Base-by-base conservation (phyloP, 2,329 filamentous ascomycete species). In the Exophiala sp. region DNA sequence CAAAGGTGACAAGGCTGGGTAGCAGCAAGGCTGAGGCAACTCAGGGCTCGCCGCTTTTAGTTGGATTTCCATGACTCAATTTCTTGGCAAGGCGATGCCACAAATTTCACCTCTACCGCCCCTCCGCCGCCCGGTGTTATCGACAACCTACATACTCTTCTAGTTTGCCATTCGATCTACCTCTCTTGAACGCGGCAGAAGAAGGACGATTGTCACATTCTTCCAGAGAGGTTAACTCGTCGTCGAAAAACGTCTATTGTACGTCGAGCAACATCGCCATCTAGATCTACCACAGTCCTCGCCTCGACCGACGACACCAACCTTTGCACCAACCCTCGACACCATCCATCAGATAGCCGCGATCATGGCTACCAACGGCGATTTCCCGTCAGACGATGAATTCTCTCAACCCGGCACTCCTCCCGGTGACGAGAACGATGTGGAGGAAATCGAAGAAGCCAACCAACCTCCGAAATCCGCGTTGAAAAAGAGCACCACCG, bases 391-490 rank as follows among this genome's bases (percentile, higher is more conserved):
- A 23, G 69, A 72, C 52, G 52, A 65, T 14, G 67, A 72, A 39
- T 70, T 68, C 55, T 77, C 74, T 43, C 75, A 75, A 53, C 76
- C 76, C 45, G 76, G 75, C 50, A 79, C 76, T 40, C 77, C 77
- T 48, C 66, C 70, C 43, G 58, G 58, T 57, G 58, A 61, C 3
- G 57, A 61, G 38, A 70, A 78, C 60, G 72, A 79, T 53, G 73
- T 81, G 53, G 77, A 79, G 44, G 74, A 74, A 55, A 71, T 73
- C 59, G 78, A 83, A 58, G 79, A 80, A 47, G 64, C 70, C 42
- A 66, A 71, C 30, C 76, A 83, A 63, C 83, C 86, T 76, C 79
- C 81, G 49, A 95, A 95, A 79, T 87, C 90, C 39, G 83, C 88
- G 21, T 74, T 97, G 71, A 96, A 96, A 79, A 89, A 89, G 73